These are phyloP conservation scores for Fusarium avenaceum DNA, from an alignment of 2,329 filamentous ascomycete genomes.

Conservation along the genomic window DNA sequence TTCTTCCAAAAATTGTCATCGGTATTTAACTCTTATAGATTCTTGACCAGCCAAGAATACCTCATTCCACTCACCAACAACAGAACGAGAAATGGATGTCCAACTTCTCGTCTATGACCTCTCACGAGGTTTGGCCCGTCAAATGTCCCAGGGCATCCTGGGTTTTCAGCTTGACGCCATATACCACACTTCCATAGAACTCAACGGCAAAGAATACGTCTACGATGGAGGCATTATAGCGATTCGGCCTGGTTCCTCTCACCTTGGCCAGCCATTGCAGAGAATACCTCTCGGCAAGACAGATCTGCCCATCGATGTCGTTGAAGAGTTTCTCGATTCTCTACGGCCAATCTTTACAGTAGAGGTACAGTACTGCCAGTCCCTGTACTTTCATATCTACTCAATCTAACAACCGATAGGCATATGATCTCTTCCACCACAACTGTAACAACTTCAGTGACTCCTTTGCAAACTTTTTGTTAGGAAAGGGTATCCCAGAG, in stretches of 20 bases:
- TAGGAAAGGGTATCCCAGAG: slow-evolving; percentile 88
- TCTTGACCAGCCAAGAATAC: background rate
- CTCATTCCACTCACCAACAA: background rate
- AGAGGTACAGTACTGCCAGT: slow-evolving; percentile 64
- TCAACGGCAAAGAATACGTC: slow-evolving; percentile 88
- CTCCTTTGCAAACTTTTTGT: slow-evolving; percentile 88
- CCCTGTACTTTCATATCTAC: background rate
- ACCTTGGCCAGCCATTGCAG: slow-evolving; percentile 88
- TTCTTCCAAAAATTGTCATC: background rate
- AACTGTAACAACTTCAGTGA: slow-evolving; percentile 99
- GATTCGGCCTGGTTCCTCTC: slow-evolving; percentile 83
- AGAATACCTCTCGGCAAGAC: slow-evolving; percentile 81
- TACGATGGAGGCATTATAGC: slow-evolving; percentile 90
- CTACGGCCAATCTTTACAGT: slow-evolving; percentile 85
- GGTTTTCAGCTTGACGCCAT: slow-evolving; percentile 84
- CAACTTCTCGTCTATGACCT: slow-evolving; percentile 84
- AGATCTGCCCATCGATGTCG: slow-evolving; percentile 81
- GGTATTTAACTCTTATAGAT: background rate
- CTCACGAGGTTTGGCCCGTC: slow-evolving; percentile 70
- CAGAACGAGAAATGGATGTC: slow-evolving; percentile 73
- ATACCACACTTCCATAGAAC: slow-evolving; percentile 92
- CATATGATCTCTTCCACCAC: slow-evolving; percentile 89
- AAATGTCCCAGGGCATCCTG: slow-evolving; percentile 67
- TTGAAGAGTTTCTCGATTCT: slow-evolving; percentile 89
- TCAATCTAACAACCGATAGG: slow-evolving; percentile 59